Conservation (phyloP, 2,329 filamentous ascomycete genomes). For the Pseudogymnoascus sp. region DNA sequence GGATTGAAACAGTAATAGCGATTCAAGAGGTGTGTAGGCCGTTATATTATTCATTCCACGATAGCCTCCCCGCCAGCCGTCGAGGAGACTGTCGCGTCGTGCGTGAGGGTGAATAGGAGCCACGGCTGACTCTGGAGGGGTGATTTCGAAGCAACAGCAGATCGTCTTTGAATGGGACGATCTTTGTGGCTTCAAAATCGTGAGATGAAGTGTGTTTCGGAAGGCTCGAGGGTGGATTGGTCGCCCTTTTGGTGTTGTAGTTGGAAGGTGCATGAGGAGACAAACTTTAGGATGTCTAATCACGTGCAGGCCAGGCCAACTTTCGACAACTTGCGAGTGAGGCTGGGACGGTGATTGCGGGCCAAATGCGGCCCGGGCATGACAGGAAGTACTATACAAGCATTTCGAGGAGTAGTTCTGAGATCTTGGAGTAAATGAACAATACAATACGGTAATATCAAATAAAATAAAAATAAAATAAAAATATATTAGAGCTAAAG, state of each 20-base stretch:
- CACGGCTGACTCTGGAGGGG: slow-evolving; percentile 31
- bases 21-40: slow-evolving; percentile 78
- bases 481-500: not conserved
- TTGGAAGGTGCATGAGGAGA: slow-evolving; percentile 4
- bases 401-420: not conserved
- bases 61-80: slow-evolving; percentile 48
- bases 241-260: not conserved
- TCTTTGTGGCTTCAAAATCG: not conserved
- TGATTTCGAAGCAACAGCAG: not conserved
- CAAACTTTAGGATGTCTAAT: slow-evolving; percentile 2
- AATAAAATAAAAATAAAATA: not conserved
- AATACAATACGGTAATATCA: not conserved
- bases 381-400: not conserved
- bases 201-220: not conserved
- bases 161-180: slow-evolving; percentile 1
- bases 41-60: slow-evolving; percentile 52
- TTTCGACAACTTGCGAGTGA: too few species aligned
- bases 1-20: slow-evolving; percentile 76
- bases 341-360: not conserved
- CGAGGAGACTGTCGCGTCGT: slow-evolving; percentile 49
- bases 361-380: not conserved
- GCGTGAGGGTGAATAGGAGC: slow-evolving; percentile 49
- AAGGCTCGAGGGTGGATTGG: not conserved
- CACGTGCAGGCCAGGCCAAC: not conserved
- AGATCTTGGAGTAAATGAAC: not conserved